Percentiles rank a stretch among this genome's conserved stretches.
These are phyloP conservation scores for Pisolithus sp. DNA, from an alignment of 768 basidiomycete species.

Conservation along the genomic window DNA sequence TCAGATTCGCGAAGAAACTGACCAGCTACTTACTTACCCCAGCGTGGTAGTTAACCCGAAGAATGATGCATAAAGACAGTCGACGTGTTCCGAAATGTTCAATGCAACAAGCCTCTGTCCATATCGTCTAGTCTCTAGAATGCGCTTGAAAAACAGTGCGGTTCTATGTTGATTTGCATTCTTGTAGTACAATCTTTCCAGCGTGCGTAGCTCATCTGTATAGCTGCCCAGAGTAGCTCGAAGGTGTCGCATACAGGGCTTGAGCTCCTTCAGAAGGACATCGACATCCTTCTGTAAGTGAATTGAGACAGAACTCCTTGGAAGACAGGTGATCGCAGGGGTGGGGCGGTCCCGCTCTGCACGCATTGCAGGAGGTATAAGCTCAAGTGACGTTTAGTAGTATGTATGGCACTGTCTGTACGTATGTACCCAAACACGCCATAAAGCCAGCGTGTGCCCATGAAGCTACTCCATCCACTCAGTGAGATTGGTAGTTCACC, in stretches of 20 bases:
- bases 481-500: not conserved
- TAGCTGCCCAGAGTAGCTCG: constrained; percentile 32
- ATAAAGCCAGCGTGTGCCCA: too few species aligned
- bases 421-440: too few species aligned
- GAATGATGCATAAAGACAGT: constrained; percentile 23
- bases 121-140: constrained; percentile 52
- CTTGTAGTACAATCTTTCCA: constrained; percentile 71
- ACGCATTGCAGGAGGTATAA: constrained; percentile 6
- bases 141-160: constrained; percentile 60
- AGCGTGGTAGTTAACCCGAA: constrained; percentile 21
- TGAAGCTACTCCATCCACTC: too few species aligned
- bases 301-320: constrained; percentile 14
- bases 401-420: not conserved
- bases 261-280: constrained; percentile 54
- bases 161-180: constrained; percentile 59
- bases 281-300: constrained; percentile 41
- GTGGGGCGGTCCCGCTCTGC: constrained; percentile 3
- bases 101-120: constrained; percentile 6
- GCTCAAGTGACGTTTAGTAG: not conserved
- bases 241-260: constrained; percentile 39
- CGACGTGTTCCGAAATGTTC: constrained; percentile 15
- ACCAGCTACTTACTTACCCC: constrained; percentile 13
- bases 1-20: not conserved
- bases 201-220: constrained; percentile 47
- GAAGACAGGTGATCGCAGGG: constrained; percentile 8